Evolutionary conservation across 73 alveolate species (phyloP), one percentile per base, ranked within the genome.

Genomic region (Halteria grandinella): DNA sequence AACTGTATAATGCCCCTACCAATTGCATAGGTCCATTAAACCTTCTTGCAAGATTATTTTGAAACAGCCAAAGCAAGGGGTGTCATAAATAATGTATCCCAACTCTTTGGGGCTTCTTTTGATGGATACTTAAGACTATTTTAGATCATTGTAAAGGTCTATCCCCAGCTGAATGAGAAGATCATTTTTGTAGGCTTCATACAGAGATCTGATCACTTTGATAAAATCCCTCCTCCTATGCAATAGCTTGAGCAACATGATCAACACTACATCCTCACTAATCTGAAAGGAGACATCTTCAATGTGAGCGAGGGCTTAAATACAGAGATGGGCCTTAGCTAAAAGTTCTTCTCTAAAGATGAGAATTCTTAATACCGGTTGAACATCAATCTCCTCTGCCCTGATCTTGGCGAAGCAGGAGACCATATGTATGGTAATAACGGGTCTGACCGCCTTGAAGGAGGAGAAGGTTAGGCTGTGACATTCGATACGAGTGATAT

Each of bases 11-110:
- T 73, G 62, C 85, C 85, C 4, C 52, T 21, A 24, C 54, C 57
- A 2, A 12, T 73, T 10, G 85, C 60, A 53, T 24, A 40, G 27
- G 62, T 48, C 44, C 85, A 73, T 27, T 50, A 73, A 36, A 53
- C 52, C n/a, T 73, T 73, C 36, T 54, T 73, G 14, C 58, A 53
- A 33, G 21, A 63, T 37, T 73, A 73, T 36, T 73, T 73, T 54
- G 85, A 73, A 5, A 73, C 85, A 15, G 85, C 85, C 2, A 48
- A 73, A 52, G 69, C 85, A 0, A n/a, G n/a, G n/a, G 55, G 57
- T 21, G 71, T 73, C 15, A 34, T 73, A 21, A 75, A 73, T 18
- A 54, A 25, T 18, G 57, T 39, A 54, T 32, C 75, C 34, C 20
- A 73, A 20, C 11, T 54, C 18, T 48, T 73, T 37, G 75, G 51